phyloP scores from a whole-genome alignment of 2,329 filamentous ascomycete genomes.

The Fusarium subglutinans region DNA sequence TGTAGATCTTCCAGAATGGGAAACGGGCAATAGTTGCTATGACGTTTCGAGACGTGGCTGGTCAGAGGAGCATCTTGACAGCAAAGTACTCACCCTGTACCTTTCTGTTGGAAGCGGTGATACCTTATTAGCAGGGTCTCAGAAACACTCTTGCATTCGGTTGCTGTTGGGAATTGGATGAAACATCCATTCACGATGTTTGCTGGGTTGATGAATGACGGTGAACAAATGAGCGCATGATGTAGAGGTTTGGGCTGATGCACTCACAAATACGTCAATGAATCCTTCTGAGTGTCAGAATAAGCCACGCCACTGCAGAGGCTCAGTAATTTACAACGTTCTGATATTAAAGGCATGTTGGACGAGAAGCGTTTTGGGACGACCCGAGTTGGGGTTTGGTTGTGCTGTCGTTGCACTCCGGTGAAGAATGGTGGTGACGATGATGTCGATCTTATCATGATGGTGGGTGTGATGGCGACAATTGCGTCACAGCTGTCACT shows the following conservation, averaged over 20 bases:
- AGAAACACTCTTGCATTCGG: constrained; percentile 15
- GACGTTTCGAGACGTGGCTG: constrained; percentile 9
- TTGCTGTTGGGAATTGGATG: constrained; percentile 6
- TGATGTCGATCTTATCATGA: constrained; percentile 28
- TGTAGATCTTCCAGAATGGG: constrained; percentile 14
- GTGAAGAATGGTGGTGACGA: constrained; percentile 30
- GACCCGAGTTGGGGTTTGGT: not conserved
- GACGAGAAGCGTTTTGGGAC: constrained; percentile 4
- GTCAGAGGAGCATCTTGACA: not conserved
- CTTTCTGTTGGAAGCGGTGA: constrained; percentile 10
- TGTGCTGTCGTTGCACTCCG: not conserved
- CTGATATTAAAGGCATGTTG: not conserved
- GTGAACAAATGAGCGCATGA: constrained; percentile 11
- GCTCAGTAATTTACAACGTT: not conserved
- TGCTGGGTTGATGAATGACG: constrained; percentile 16
- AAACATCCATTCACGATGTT: not conserved
- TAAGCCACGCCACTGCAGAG: not conserved
- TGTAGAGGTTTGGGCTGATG: not conserved
- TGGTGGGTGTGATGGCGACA: constrained; percentile 23
- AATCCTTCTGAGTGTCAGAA: not conserved
- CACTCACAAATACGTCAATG: not conserved
- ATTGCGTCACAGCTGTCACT: constrained; percentile 28
- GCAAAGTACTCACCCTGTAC: constrained; percentile 19
- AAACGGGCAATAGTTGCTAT: not conserved
- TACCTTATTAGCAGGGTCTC: constrained; percentile 17